Evolutionary conservation across 192 early-diverging fungal genomes (phyloP), one percentile per base, ranked within the genome.

Genomic region (Rhizoclosmatium sp.): DNA sequence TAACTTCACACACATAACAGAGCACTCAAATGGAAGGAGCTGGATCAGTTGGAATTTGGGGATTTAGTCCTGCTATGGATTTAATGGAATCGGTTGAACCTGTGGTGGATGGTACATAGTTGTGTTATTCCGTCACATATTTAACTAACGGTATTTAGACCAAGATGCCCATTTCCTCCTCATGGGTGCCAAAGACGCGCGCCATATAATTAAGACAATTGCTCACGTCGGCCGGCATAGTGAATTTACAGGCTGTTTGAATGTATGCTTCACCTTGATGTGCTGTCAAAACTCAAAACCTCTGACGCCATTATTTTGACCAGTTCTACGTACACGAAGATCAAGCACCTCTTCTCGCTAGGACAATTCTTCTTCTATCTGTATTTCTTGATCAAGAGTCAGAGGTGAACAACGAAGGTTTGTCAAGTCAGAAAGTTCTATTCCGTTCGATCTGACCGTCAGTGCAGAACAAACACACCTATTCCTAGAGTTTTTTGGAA

Each of bases 311-410:
- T 16, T 54, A 54, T 16, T 54, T 54, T 16, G 51, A 44, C 23
- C 70, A 91, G 87, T 89, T 91, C 60, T 79, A 85, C 51, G 82
- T 91, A 23, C 69, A 90, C 31, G 90, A 91, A 69, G 49, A 85
- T 2, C 87, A 91, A 72, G 69, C 80, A 1, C 74, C 85, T 0
- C 23, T 78, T 14, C 61, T 91, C 4, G 87, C 84, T 4, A 82
- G 90, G 1, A 78, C 78, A 59, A 80, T 91, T 47, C 46, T 91
- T 2, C 70, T 91, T 47, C 78, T 91, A 2, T 70, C 64, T 41
- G 46, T 81, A 12, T 61, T 89, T 41, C 77, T 89, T 54, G 78
- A 83, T 49, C 54, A 64, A 19, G n/a, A 56, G 19, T 23, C 81
- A 59, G 80, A 87, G 0, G 49, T 83, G 12, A 42, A 59, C 59